Evolutionary conservation across 371 early-diverging fungal genomes (phyloP).

Genomic region (Actinomucor elegans): DNA sequence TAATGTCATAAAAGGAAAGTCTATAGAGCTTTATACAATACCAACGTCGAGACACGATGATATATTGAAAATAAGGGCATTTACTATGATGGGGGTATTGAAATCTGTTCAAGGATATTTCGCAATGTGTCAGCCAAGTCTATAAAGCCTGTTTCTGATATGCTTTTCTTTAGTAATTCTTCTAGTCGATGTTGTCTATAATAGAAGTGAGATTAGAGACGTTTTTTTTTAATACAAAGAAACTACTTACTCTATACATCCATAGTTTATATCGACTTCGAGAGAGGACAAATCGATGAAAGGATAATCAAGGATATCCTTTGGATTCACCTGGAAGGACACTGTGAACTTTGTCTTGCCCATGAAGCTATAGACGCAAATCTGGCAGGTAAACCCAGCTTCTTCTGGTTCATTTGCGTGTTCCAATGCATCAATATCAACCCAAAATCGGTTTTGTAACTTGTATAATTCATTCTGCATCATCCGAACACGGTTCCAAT

Average conservation of each 20-base stretch:
- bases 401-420: neutral
- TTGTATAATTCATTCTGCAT: constrained; percentile 1
- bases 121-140: neutral
- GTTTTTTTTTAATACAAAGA: neutral
- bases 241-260: neutral
- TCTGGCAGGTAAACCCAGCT: neutral
- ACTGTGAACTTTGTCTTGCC: constrained; percentile 5
- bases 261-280: neutral
- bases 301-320: constrained; percentile 1
- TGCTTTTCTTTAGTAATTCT: neutral
- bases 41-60: too few species aligned
- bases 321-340: neutral
- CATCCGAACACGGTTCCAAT: constrained; percentile 8
- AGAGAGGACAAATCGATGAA: neutral
- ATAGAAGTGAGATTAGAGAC: neutral
- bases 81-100: constrained; percentile 6
- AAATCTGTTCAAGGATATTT: constrained; percentile 4
- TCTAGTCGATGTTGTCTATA: neutral
- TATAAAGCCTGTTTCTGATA: neutral
- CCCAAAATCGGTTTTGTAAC: constrained; percentile 1
- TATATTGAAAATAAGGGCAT: too few species aligned
- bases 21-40: too few species aligned
- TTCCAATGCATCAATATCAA: constrained; percentile 2
- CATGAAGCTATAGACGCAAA: neutral
- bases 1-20: too few species aligned